Conservation (phyloP, 225 moss, liverwort and hornwort species). For the Physcomitrium patens region DNA sequence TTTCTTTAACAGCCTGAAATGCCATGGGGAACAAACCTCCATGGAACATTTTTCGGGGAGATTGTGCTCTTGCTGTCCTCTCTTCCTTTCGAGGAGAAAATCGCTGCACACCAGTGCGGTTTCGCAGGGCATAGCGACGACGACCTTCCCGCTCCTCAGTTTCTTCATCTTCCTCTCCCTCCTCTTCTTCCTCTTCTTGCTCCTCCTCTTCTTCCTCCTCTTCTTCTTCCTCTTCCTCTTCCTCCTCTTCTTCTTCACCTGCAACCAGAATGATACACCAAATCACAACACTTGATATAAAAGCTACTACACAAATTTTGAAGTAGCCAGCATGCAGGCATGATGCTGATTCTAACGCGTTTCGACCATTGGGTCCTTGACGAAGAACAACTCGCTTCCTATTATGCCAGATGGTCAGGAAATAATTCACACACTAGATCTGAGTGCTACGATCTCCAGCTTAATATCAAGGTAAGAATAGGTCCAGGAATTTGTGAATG, state of each 20-base stretch:
- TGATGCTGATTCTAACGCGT: not conserved
- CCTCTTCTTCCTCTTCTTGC: conserved; percentile 56
- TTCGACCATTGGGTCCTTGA: not conserved
- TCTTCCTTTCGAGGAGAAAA: conserved; percentile 87
- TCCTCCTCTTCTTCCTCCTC: conserved; percentile 43
- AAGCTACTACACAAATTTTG: not conserved
- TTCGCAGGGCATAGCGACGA: conserved; percentile 80
- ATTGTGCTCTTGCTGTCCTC: conserved; percentile 67
- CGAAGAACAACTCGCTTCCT: not conserved
- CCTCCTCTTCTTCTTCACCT: conserved; percentile 45
- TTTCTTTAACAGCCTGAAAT: not conserved
- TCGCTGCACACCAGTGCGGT: conserved; percentile 84
- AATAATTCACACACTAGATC: not conserved
- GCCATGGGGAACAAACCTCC: conserved; percentile 42
- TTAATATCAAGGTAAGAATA: not conserved
- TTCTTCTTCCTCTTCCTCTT: conserved; percentile 56
- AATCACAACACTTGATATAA: conserved; percentile 7
- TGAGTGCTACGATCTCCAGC: conserved; percentile 8
- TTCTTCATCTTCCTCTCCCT: conserved; percentile 78
- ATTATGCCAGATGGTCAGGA: not conserved
- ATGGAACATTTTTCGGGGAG: conserved; percentile 73
- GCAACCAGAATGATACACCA: conserved; percentile 25
- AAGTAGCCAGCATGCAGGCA: not conserved
- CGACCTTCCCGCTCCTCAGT: conserved; percentile 74
- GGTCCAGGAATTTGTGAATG: not conserved